Conservation (phyloP, 306 rosid species). For the Herpetospermum pedunculosum region DNA sequence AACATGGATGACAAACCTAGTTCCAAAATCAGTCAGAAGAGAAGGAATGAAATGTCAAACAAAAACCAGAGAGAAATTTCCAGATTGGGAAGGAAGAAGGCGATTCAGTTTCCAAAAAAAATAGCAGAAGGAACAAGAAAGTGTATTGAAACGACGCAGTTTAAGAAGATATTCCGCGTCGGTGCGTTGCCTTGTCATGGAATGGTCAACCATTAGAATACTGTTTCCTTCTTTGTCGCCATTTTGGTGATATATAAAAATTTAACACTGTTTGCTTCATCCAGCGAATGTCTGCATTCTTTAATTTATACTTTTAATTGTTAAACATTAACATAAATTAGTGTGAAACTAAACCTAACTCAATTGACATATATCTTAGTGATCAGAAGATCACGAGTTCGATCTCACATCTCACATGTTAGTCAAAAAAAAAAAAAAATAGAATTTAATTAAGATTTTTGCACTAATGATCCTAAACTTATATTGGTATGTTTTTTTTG, state of each 20-base stretch:
- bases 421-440: too few species aligned
- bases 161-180: conserved; percentile 6
- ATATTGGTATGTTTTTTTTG: too few species aligned
- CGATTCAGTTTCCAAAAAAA: neutral
- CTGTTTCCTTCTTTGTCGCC: neutral
- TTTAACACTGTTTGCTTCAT: neutral
- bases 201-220: conserved; percentile 5
- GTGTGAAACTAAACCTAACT: too few species aligned
- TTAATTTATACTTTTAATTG: too few species aligned
- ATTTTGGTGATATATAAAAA: neutral
- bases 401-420: too few species aligned
- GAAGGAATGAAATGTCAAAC: neutral
- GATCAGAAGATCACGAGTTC: too few species aligned
- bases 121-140: too few species aligned
- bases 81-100: neutral
- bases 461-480: too few species aligned
- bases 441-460: too few species aligned
- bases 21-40: neutral
- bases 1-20: neutral
- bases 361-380: too few species aligned
- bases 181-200: conserved; percentile 2
- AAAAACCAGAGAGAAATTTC: neutral
- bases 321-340: too few species aligned
- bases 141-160: conserved; percentile 3
- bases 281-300: neutral